A percentile compares a stretch with the other conserved stretches of the same genome.
These are phyloP conservation scores for Taiozyma sp. DNA, from an alignment of 1,139 yeast genomes.

Conservation along the genomic window DNA sequence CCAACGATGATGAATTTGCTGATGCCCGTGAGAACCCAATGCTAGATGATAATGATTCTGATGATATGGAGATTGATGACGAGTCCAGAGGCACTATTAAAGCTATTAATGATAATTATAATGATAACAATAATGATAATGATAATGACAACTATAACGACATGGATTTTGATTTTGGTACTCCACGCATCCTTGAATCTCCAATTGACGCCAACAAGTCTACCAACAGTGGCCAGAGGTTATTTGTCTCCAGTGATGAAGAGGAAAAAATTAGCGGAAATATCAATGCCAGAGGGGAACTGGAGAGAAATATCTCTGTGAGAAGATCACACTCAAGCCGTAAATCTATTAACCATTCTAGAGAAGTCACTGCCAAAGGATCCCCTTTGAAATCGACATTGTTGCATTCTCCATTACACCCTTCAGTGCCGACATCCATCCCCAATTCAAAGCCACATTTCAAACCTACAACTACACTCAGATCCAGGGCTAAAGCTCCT, in stretches of 20 bases:
- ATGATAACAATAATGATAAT: not conserved
- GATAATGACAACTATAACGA: conserved; percentile 2
- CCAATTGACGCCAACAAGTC: conserved; percentile 1
- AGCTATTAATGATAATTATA: conserved; percentile 5
- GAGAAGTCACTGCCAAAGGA: conserved; percentile 1
- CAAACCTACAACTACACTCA: conserved; percentile 1
- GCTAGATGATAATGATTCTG: conserved; percentile 15
- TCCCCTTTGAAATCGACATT: conserved; percentile 16
- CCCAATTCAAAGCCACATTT: conserved; percentile 4
- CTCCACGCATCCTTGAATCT: conserved; percentile 5
- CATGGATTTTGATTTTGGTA: conserved; percentile 1
- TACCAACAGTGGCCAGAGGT: conserved; percentile 10
- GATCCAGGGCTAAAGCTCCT: conserved; percentile 2
- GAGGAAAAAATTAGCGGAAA: conserved; percentile 2
- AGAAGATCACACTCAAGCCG: conserved; percentile 9
- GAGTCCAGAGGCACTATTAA: conserved; percentile 14
- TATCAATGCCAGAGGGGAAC: conserved; percentile 8
- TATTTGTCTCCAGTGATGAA: conserved; percentile 13
- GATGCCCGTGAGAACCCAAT: conserved; percentile 14
- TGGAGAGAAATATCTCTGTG: conserved; percentile 19
- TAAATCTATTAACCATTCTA: not conserved
- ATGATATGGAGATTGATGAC: conserved; percentile 18
- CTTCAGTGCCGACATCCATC: conserved; percentile 10
- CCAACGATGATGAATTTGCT: conserved; percentile 9
- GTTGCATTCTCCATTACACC: conserved; percentile 18